Percentiles rank a stretch among this genome's conserved stretches.
Evolutionary conservation across 495 filamentous ascomycete species (phyloP).

Genomic region (Alectoria sarmentosa): DNA sequence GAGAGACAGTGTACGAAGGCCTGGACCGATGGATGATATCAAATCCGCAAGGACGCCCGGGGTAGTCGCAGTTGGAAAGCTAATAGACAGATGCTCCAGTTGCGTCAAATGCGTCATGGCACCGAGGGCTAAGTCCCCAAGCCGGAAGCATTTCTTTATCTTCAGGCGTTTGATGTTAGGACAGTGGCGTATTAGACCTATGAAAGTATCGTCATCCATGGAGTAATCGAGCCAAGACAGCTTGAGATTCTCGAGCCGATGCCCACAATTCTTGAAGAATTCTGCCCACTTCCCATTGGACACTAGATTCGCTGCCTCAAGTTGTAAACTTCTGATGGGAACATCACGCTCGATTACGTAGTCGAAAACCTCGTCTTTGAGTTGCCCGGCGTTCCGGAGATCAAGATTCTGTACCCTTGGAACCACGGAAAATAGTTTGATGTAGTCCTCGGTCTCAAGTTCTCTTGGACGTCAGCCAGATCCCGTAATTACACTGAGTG

Average conservation of each 20-base stretch:
- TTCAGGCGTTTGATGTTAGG: slow-evolving; percentile 65
- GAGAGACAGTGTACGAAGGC: slow-evolving; percentile 66
- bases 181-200: slow-evolving; percentile 51
- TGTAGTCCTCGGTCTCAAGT: slow-evolving; percentile 65
- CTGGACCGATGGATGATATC: slow-evolving; percentile 49
- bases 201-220: slow-evolving; percentile 61
- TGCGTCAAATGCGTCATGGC: slow-evolving; percentile 48
- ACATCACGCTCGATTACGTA: slow-evolving; percentile 67
- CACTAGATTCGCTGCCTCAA: slow-evolving; percentile 75
- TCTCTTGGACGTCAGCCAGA: slow-evolving; percentile 34
- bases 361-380: slow-evolving; percentile 74
- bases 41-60: slow-evolving; percentile 51
- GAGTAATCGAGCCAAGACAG: slow-evolving; percentile 61
- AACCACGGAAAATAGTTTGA: slow-evolving; percentile 70
- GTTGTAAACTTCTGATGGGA: slow-evolving; percentile 52
- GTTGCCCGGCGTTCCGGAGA: slow-evolving; percentile 72
- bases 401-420: slow-evolving; percentile 61
- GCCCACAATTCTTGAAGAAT: slow-evolving; percentile 55
- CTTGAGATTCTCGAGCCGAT: slow-evolving; percentile 56
- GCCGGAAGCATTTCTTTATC: slow-evolving; percentile 51
- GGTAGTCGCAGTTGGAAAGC: slow-evolving; percentile 49
- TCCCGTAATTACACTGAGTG: neutral
- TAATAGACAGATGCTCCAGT: slow-evolving; percentile 67
- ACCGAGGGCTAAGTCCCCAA: slow-evolving; percentile 40
- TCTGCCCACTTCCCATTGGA: slow-evolving; percentile 62